Conservation (phyloP, 176 grass and related monocot species). For the Aegilops sharonensis region DNA sequence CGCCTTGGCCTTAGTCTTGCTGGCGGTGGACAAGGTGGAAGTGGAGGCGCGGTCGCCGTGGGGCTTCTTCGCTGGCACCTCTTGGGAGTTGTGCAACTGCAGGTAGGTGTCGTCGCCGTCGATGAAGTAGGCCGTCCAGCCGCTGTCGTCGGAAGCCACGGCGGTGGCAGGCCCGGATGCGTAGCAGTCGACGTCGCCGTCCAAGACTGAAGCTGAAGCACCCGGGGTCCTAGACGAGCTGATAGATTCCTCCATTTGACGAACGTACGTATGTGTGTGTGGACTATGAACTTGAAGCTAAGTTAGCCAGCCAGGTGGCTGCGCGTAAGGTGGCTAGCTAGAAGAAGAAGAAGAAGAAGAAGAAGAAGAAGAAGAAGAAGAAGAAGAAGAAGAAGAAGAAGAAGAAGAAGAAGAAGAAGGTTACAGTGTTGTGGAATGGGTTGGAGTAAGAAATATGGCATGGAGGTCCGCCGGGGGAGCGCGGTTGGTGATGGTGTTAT, state of each 20-base stretch:
- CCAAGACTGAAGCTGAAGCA: neutral
- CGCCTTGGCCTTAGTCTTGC: neutral
- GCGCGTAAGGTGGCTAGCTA: neutral
- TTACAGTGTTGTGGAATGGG: neutral
- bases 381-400: neutral
- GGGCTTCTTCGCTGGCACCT: neutral
- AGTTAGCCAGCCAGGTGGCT: neutral
- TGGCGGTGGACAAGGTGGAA: conserved; percentile 36
- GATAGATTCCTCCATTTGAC: conserved; percentile 44
- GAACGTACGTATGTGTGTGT: too few species aligned
- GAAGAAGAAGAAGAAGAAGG: too few species aligned
- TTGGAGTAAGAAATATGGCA: neutral
- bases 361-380: too few species aligned
- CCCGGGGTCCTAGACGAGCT: conserved; percentile 6
- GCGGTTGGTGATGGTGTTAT: neutral
- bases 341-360: too few species aligned
- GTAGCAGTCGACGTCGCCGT: neutral
- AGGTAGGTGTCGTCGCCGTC: conserved; percentile 23
- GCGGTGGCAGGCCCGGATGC: neutral
- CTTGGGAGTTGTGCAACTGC: conserved; percentile 17
- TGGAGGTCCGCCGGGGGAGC: neutral
- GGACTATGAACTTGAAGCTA: too few species aligned
- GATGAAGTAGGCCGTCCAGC: conserved; percentile 72
- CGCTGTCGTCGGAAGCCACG: conserved; percentile 48
- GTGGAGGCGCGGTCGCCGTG: neutral